Evolutionary conservation across 805 yeast species (phyloP).

Genomic region (Lipomyces chichibuensis): DNA sequence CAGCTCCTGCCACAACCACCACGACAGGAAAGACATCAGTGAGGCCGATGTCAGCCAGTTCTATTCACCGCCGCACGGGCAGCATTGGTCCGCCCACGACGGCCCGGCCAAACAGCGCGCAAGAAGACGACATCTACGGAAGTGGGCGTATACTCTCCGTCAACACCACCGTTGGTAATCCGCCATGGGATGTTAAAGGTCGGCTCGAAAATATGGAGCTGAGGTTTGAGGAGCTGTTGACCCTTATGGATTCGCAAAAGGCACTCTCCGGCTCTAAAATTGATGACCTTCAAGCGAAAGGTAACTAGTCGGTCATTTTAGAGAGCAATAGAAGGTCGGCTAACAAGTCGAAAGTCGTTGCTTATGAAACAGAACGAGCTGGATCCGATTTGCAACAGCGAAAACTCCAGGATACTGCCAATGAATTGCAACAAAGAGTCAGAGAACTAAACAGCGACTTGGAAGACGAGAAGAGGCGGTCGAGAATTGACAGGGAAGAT

Average conservation of each 20-base stretch:
- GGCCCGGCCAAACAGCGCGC: constrained; percentile 18
- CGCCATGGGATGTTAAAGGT: constrained; percentile 30
- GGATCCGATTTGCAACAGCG: constrained; percentile 47
- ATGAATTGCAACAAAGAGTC: constrained; percentile 42
- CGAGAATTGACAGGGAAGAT: constrained; percentile 47
- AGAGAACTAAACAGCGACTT: constrained; percentile 38
- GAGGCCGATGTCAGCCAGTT: constrained; percentile 26
- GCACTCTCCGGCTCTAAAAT: constrained; percentile 1
- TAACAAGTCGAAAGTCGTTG: constrained; percentile 16
- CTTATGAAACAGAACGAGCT: constrained; percentile 47
- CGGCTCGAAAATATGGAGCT: constrained; percentile 29
- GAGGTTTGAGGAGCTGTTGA: constrained; percentile 15
- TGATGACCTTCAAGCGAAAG: constrained; percentile 22
- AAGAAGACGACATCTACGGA: constrained; percentile 2
- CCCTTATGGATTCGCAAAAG: constrained; percentile 1
- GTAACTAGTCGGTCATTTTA: constrained; percentile 5
- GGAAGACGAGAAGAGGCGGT: constrained; percentile 42
- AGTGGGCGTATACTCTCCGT: constrained; percentile 23
- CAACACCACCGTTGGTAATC: constrained; percentile 4
- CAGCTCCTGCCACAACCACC: constrained; percentile 12
- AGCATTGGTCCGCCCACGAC: constrained; percentile 2
- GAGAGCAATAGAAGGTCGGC: not conserved
- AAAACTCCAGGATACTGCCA: constrained; percentile 43
- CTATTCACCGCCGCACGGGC: constrained; percentile 11
- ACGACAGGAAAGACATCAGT: constrained; percentile 13